phyloP scores from a whole-genome alignment of 305 asterid genomes.

The Solanum hybrid region DNA sequence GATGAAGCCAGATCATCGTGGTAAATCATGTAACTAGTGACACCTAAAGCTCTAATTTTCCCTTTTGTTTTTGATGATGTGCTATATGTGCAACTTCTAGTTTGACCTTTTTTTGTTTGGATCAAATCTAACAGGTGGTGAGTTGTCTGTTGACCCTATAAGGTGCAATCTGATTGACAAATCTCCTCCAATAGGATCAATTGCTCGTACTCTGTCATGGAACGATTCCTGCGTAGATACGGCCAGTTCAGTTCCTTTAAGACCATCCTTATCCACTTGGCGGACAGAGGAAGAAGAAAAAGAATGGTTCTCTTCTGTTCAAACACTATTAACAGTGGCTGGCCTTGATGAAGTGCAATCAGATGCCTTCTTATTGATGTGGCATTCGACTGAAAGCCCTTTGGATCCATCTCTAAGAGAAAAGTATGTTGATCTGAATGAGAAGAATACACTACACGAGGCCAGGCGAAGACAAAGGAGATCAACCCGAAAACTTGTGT shows the following conservation, averaged over 20 bases:
- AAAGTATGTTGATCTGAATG: slow-evolving; percentile 38
- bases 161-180: slow-evolving; percentile 69
- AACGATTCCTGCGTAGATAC: slow-evolving; percentile 52
- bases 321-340: slow-evolving; percentile 50
- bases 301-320: slow-evolving; percentile 54
- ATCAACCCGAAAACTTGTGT: slow-evolving; percentile 67
- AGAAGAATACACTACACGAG: slow-evolving; percentile 44
- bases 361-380: slow-evolving; percentile 33
- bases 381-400: slow-evolving; percentile 79
- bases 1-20: slow-evolving; percentile 32
- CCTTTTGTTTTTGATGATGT: not conserved
- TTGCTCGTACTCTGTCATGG: slow-evolving; percentile 74
- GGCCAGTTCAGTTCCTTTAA: slow-evolving; percentile 44
- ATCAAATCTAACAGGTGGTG: slow-evolving; percentile 33
- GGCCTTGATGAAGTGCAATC: slow-evolving; percentile 52
- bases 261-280: slow-evolving; percentile 29
- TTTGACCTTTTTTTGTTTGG: not conserved
- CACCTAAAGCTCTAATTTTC: not conserved
- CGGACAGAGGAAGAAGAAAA: slow-evolving; percentile 47
- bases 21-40: slow-evolving; percentile 17
- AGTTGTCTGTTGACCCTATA: slow-evolving; percentile 23
- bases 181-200: slow-evolving; percentile 89
- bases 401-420: slow-evolving; percentile 74
- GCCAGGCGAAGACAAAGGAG: slow-evolving; percentile 59
- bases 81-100: not conserved